phyloP scores from a whole-genome alignment of 371 early-diverging fungal species.

The Cokeromyces recurvatus region DNA sequence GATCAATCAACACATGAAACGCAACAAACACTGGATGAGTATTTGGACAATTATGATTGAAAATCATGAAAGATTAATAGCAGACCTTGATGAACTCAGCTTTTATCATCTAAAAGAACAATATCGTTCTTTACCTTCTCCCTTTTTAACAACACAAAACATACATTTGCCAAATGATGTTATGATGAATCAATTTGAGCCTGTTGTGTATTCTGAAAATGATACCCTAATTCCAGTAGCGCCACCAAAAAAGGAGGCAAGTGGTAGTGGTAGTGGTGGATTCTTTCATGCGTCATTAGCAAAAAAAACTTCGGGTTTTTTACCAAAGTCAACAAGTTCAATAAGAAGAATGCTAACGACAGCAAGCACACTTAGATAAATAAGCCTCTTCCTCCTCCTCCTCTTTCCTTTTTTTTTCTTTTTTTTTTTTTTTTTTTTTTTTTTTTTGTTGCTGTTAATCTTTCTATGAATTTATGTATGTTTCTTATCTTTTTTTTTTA shows the following conservation, averaged over 20 bases:
- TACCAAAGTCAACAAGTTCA: conserved; percentile 18
- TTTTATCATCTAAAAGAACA: background rate
- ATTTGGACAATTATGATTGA: conserved; percentile 42
- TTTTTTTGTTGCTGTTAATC: no score
- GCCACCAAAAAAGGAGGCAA: no score
- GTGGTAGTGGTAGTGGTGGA: no score
- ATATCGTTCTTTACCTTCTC: conserved; percentile 14
- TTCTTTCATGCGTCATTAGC: conserved; percentile 7
- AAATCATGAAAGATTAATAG: conserved; percentile 19
- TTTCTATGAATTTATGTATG: no score
- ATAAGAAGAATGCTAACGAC: conserved; percentile 20
- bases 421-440: no score
- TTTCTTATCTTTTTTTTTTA: no score
- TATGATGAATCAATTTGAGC: conserved; percentile 14
- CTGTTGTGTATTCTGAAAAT: background rate
- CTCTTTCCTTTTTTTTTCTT: background rate
- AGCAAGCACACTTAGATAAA: conserved; percentile 20
- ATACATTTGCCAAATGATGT: conserved; percentile 2
- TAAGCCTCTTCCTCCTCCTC: no score
- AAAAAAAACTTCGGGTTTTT: conserved; percentile 20
- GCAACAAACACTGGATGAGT: conserved; percentile 37
- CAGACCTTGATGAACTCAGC: conserved; percentile 8
- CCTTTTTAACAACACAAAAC: conserved; percentile 7
- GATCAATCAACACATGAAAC: background rate
- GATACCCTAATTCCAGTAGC: no score